Conservation (phyloP, 2,329 filamentous ascomycete genomes). For the Ophiocordyceps camponoti-floridani region DNA sequence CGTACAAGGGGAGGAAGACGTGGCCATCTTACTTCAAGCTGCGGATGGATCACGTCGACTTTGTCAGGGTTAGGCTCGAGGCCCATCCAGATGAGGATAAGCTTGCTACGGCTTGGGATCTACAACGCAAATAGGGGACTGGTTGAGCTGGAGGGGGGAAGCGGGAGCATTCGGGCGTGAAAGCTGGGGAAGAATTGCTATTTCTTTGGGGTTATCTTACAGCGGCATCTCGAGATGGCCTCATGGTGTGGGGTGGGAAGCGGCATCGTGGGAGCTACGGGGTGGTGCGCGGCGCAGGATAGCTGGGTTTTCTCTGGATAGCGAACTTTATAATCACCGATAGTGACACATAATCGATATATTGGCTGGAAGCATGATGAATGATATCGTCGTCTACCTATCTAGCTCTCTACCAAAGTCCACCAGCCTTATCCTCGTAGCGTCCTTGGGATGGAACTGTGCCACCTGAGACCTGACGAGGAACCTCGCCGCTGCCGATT, state of each 20-base stretch:
- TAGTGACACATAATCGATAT: not conserved
- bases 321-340: not conserved
- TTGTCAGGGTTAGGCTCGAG: not conserved
- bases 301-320: not conserved
- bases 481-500: constrained; percentile 45
- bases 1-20: not conserved
- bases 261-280: too few species aligned
- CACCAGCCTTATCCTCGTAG: constrained; percentile 36
- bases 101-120: not conserved
- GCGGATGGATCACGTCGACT: not conserved
- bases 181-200: too few species aligned
- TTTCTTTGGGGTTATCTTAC: too few species aligned
- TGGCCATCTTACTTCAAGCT: not conserved
- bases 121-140: not conserved
- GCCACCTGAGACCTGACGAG: constrained; percentile 47
- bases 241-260: too few species aligned
- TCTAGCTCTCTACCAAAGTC: constrained; percentile 49
- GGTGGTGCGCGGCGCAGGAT: too few species aligned
- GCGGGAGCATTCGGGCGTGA: not conserved
- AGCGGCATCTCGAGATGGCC: too few species aligned
- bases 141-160: not conserved
- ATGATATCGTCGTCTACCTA: constrained; percentile 16
- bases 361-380: not conserved
- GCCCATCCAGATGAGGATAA: not conserved
- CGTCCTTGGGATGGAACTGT: constrained; percentile 46